Evolutionary conservation across 2,329 filamentous ascomycete species (phyloP).

Genomic region (Periconia digitata): DNA sequence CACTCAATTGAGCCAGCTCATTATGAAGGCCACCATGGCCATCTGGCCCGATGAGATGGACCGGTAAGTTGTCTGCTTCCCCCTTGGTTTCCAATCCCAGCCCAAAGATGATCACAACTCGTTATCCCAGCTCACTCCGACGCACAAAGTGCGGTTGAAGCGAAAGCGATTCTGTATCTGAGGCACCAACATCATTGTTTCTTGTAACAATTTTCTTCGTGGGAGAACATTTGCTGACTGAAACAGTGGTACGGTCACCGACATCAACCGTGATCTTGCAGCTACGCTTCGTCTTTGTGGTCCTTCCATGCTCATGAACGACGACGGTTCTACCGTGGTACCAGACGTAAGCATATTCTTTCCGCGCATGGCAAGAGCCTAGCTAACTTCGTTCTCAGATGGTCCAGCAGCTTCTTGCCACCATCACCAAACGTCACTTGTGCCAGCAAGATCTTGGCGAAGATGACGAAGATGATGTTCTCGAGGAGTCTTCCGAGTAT

Average conservation of each 20-base stretch:
- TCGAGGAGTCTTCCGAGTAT: conserved; percentile 83
- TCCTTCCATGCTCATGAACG: conserved; percentile 76
- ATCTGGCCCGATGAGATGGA: conserved; percentile 91
- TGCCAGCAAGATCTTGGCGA: conserved; percentile 91
- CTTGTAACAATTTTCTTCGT: conserved; percentile 2
- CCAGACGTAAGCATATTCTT: conserved; percentile 57
- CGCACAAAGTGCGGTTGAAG: conserved; percentile 81
- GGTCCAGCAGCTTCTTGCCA: conserved; percentile 71
- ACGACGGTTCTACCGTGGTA: conserved; percentile 63
- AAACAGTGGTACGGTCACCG: conserved; percentile 78
- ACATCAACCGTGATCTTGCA: conserved; percentile 91
- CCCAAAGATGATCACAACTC: conserved; percentile 76
- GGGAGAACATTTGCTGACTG: conserved; percentile 18
- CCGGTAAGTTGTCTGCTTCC: conserved; percentile 66
- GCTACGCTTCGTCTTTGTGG: conserved; percentile 90
- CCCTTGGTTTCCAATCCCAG: conserved; percentile 8
- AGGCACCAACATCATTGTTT: conserved; percentile 48
- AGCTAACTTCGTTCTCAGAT: conserved; percentile 52
- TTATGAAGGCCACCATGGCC: conserved; percentile 80
- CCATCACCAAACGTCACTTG: conserved; percentile 87
- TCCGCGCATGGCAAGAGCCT: not conserved
- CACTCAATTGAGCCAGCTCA: conserved; percentile 80
- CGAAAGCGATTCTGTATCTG: conserved; percentile 73
- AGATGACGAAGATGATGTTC: conserved; percentile 64
- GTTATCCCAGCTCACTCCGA: conserved; percentile 99